Percentiles rank a stretch among this genome's conserved stretches.
These are phyloP conservation scores for Sordaria brevicollis DNA, from an alignment of 495 filamentous ascomycete genomes.

Conservation along the genomic window DNA sequence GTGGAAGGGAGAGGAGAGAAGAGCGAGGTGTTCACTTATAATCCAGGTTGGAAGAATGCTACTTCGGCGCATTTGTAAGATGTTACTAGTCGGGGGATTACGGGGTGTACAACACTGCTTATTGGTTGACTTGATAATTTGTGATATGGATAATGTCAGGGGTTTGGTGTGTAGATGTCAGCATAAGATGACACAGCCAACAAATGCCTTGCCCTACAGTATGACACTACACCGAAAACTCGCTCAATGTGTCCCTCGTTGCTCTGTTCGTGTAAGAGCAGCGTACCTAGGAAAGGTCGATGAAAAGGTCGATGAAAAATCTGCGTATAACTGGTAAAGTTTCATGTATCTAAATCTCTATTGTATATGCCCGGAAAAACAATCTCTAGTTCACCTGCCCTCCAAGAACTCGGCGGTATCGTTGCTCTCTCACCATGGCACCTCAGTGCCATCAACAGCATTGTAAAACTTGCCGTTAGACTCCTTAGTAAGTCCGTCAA, in stretches of 20 bases:
- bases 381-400: neutral
- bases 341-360: neutral
- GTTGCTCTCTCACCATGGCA: neutral
- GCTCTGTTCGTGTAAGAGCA: neutral
- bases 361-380: neutral
- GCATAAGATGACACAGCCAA: neutral
- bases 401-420: neutral
- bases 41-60: too few relatives aligned
- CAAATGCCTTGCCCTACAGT: neutral
- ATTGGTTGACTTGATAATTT: neutral
- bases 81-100: too few relatives aligned
- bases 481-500: neutral
- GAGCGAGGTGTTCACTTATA: too few relatives aligned
- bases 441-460: neutral
- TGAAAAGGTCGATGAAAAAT: too few relatives aligned
- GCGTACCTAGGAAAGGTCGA: too few relatives aligned
- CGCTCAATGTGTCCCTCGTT: neutral
- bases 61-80: too few relatives aligned
- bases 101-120: neutral
- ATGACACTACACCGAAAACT: too few relatives aligned
- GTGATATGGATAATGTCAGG: neutral
- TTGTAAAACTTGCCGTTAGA: neutral
- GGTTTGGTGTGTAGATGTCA: neutral
- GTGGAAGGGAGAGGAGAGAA: too few relatives aligned
- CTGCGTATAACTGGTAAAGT: neutral